Conservation (phyloP, 352 stramenopile species). For the Phytophthora macrochlamydospora region DNA sequence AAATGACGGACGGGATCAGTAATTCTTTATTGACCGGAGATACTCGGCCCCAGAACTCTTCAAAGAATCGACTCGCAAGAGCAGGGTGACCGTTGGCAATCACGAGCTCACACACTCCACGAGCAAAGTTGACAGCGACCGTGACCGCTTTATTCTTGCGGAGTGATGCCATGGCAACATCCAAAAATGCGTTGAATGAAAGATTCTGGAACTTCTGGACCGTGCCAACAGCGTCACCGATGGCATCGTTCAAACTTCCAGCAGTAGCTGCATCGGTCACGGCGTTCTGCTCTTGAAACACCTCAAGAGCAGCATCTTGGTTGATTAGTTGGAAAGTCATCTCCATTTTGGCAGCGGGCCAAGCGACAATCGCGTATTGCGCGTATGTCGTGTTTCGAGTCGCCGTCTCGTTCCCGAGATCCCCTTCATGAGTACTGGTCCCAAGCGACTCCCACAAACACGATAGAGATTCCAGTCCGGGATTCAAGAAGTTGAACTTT, state of each 20-base stretch:
- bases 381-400: conserved; percentile 24
- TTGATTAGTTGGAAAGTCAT: conserved; percentile 15
- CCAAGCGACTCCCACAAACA: conserved; percentile 20
- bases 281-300: conserved; percentile 1
- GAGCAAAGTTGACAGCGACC: neutral
- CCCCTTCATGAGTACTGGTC: conserved; percentile 15
- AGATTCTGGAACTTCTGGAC: too few relatives aligned
- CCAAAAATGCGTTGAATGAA: neutral
- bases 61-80: conserved; percentile 18
- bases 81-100: conserved; percentile 5
- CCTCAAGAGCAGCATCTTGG: neutral
- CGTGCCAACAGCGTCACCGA: too few relatives aligned
- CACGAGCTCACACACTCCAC: conserved; percentile 8
- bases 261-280: neutral
- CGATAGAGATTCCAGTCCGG: conserved; percentile 9
- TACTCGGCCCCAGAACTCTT: conserved; percentile 3
- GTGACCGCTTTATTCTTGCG: neutral
- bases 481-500: conserved; percentile 30
- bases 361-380: conserved; percentile 21
- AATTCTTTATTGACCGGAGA: neutral
- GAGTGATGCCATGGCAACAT: neutral
- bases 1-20: neutral
- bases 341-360: neutral
- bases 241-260: neutral
- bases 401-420: conserved; percentile 24